Conservation (phyloP, 805 yeast species). For the Lipomyces chichibuensis region DNA sequence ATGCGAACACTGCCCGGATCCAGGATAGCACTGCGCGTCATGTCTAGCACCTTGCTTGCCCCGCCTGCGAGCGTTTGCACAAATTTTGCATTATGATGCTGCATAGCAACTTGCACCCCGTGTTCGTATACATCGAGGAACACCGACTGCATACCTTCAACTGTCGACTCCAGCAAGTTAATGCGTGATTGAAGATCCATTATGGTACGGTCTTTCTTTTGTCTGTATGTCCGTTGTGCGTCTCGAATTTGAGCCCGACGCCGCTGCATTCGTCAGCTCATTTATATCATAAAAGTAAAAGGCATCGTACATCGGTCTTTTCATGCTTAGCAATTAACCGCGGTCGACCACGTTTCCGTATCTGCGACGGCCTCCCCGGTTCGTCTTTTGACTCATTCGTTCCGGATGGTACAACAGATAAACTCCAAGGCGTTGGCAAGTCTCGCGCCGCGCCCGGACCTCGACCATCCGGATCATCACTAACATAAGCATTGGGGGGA, state of each 20-base stretch:
- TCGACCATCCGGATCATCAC: background rate
- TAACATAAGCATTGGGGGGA: background rate
- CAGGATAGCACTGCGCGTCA: constrained; percentile 8
- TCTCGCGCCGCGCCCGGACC: background rate
- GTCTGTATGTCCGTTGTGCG: constrained; percentile 25
- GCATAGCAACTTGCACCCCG: constrained; percentile 13
- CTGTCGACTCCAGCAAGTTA: constrained; percentile 5
- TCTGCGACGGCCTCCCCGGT: background rate
- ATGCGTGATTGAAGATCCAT: constrained; percentile 16
- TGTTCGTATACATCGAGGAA: constrained; percentile 17
- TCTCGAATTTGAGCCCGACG: constrained; percentile 27
- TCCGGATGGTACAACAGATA: background rate
- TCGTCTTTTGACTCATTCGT: background rate
- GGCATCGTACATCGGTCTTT: background rate
- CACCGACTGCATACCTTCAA: constrained; percentile 17
- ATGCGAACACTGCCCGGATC: background rate
- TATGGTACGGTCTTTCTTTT: constrained; percentile 22
- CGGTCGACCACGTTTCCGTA: background rate
- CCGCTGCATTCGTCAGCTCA: constrained; percentile 3
- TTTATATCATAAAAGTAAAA: background rate
- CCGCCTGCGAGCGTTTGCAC: constrained; percentile 9
- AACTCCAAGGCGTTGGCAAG: background rate
- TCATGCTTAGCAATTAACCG: background rate
- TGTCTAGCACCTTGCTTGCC: constrained; percentile 6
- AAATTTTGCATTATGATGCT: background rate